Evolutionary conservation across 2,329 filamentous ascomycete genomes (phyloP).

Genomic region (Arthroderma uncinatum): DNA sequence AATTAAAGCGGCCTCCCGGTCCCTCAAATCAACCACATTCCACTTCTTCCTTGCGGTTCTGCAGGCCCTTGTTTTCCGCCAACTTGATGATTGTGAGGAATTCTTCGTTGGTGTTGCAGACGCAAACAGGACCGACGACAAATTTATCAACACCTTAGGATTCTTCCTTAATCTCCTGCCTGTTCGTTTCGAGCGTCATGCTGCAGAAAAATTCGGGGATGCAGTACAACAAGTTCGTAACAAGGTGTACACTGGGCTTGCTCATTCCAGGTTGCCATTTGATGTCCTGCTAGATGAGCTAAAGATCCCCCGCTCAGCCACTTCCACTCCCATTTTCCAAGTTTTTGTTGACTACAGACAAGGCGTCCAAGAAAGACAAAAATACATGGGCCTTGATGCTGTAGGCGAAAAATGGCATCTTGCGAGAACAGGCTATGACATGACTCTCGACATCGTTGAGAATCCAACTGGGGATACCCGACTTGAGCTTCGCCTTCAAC

Average conservation of each 20-base stretch:
- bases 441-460: conserved; percentile 32
- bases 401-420: conserved; percentile 1
- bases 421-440: conserved; percentile 24
- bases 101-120: conserved; percentile 42
- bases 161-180: conserved; percentile 42
- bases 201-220: conserved; percentile 23
- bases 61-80: conserved; percentile 28
- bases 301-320: conserved; percentile 29
- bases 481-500: conserved; percentile 19
- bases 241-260: conserved; percentile 29
- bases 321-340: conserved; percentile 42
- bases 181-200: conserved; percentile 27
- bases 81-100: conserved; percentile 26
- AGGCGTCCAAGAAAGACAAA: conserved; percentile 8
- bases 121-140: conserved; percentile 29
- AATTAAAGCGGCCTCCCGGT: conserved; percentile 19
- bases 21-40: conserved; percentile 29
- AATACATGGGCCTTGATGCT: background rate
- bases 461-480: conserved; percentile 14
- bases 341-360: conserved; percentile 39
- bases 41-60: conserved; percentile 39
- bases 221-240: conserved; percentile 20
- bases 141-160: conserved; percentile 32
- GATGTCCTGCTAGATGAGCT: conserved; percentile 39
- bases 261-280: conserved; percentile 39